A percentile compares a stretch with the other conserved stretches of the same genome.
Conservation (phyloP, 139 green algal genomes). For the Picochlorum sp. region DNA sequence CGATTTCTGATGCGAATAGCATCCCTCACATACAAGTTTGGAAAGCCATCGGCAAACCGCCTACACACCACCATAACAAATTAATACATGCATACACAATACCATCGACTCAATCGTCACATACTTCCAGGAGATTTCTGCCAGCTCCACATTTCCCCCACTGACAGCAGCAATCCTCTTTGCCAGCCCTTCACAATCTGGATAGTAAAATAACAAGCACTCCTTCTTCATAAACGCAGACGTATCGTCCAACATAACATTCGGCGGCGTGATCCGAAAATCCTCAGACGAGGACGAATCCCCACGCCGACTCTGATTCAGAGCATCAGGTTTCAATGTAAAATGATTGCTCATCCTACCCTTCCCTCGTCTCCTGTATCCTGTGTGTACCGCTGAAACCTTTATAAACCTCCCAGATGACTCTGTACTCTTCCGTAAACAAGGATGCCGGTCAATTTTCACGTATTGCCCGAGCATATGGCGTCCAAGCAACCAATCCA, state of each 20-base stretch:
- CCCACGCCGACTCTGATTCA: background rate
- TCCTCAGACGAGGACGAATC: constrained; percentile 9
- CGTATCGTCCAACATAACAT: constrained; percentile 27
- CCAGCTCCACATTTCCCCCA: constrained; percentile 58
- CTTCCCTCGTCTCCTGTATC: background rate
- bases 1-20: constrained; percentile 81
- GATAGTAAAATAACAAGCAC: constrained; percentile 86
- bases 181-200: constrained; percentile 70
- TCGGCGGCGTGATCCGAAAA: constrained; percentile 47
- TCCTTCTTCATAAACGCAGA: constrained; percentile 52
- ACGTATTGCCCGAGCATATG: too few species aligned
- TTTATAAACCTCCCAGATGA: background rate
- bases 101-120: constrained; percentile 1
- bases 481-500: too few species aligned
- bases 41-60: constrained; percentile 90
- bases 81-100: too few species aligned
- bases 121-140: constrained; percentile 77
- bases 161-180: constrained; percentile 55
- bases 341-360: constrained; percentile 30
- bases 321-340: constrained; percentile 11
- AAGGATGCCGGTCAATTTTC: too few species aligned
- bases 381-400: background rate
- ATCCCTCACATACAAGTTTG: constrained; percentile 96
- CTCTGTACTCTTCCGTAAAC: background rate
- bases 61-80: background rate